These are phyloP conservation scores for Castanea crenata DNA, from an alignment of 306 rosid genomes.

Conservation along the genomic window DNA sequence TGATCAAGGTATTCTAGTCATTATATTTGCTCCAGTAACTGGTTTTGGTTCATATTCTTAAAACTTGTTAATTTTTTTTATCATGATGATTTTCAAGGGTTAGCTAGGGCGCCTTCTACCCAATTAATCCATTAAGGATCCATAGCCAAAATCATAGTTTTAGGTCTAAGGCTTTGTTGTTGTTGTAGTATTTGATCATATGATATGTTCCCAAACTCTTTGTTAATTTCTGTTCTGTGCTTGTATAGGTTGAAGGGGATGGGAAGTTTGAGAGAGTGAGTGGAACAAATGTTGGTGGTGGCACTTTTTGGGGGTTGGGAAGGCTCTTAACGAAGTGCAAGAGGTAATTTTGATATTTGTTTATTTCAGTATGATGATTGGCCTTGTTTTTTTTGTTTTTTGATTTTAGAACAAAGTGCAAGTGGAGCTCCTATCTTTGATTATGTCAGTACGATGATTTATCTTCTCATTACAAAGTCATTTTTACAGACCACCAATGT, in stretches of 20 bases:
- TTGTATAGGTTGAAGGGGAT: conserved; percentile 79
- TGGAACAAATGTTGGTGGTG: conserved; percentile 97
- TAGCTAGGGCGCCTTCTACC: no score
- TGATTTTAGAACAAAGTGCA: conserved; percentile 39
- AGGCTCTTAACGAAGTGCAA: conserved; percentile 85
- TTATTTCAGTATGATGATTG: conserved; percentile 9
- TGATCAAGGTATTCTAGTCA: conserved; percentile 71
- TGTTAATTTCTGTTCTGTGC: conserved; percentile 20
- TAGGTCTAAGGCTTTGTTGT: no score
- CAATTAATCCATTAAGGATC: no score
- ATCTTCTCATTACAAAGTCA: conserved; percentile 11
- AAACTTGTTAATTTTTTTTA: background rate
- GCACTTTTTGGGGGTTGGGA: conserved; percentile 98
- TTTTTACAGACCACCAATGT: conserved; percentile 11
- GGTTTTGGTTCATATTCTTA: conserved; percentile 15
- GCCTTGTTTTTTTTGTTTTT: conserved; percentile 15
- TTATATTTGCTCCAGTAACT: conserved; percentile 5
- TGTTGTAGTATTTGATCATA: background rate
- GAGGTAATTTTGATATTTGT: conserved; percentile 44
- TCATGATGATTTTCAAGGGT: background rate
- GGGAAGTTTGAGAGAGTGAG: conserved; percentile 93
- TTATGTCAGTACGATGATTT: conserved; percentile 9
- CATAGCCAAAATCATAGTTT: no score
- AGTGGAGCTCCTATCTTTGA: conserved; percentile 33
- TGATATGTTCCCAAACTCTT: background rate